These are phyloP conservation scores for Panaeolus cyanescens DNA, from an alignment of 768 basidiomycete genomes.

Conservation along the genomic window DNA sequence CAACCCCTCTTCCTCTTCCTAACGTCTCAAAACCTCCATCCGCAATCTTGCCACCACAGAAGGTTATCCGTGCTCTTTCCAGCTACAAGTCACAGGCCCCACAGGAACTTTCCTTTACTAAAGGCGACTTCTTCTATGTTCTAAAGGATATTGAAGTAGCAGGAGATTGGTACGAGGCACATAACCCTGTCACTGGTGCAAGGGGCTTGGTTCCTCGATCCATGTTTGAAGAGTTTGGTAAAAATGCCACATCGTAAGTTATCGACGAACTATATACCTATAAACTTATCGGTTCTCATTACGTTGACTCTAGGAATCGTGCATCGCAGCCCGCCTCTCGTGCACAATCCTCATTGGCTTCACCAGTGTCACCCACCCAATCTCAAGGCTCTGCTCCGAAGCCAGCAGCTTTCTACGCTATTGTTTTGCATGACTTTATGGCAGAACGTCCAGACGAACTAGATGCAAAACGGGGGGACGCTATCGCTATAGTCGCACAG, in stretches of 20 bases:
- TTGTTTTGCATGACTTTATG: conserved; percentile 92
- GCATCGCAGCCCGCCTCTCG: conserved; percentile 39
- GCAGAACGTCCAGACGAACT: conserved; percentile 98
- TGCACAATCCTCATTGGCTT: conserved; percentile 16
- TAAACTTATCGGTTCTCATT: conserved; percentile 13
- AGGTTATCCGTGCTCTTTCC: conserved; percentile 87
- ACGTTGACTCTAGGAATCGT: conserved; percentile 34
- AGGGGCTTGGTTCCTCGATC: conserved; percentile 87
- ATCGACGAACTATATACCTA: conserved; percentile 4
- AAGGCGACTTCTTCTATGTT: conserved; percentile 98
- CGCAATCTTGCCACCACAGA: conserved; percentile 84
- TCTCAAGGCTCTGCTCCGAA: conserved; percentile 30
- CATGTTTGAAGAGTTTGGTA: conserved; percentile 90
- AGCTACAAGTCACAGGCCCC: conserved; percentile 70
- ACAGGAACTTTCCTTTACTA: conserved; percentile 85
- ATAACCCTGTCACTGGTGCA: conserved; percentile 90
- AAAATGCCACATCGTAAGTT: conserved; percentile 65
- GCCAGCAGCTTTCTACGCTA: conserved; percentile 84
- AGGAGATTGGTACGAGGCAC: conserved; percentile 85
- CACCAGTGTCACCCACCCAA: conserved; percentile 21
- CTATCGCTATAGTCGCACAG: conserved; percentile 96
- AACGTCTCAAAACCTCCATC: conserved; percentile 69
- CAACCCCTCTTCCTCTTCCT: conserved; percentile 68
- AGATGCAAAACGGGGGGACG: conserved; percentile 91
- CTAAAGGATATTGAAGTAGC: conserved; percentile 65